Conservation (phyloP, 495 filamentous ascomycete genomes). For the Xylaria bambusicola region DNA sequence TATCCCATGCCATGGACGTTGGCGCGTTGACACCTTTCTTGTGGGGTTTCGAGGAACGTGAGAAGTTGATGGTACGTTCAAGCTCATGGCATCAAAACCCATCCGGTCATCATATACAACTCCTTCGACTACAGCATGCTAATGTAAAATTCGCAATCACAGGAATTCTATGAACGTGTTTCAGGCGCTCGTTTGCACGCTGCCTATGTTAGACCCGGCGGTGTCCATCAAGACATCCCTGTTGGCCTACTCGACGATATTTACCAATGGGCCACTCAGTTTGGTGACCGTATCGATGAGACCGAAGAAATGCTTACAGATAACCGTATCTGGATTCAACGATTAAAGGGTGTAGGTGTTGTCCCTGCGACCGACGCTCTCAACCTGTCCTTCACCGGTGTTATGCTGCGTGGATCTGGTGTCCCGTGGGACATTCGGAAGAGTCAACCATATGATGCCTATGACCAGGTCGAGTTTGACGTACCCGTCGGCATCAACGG, state of each 20-base stretch:
- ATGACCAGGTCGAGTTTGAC: slow-evolving; percentile 96
- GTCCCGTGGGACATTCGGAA: slow-evolving; percentile 99
- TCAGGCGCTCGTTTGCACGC: slow-evolving; percentile 97
- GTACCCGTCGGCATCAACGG: slow-evolving; percentile 95
- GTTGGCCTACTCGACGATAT: slow-evolving; percentile 97
- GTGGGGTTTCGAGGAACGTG: slow-evolving; percentile 99
- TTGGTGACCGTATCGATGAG: slow-evolving; percentile 98
- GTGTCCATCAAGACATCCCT: slow-evolving; percentile 94
- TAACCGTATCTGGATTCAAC: slow-evolving; percentile 97
- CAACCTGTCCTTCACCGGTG: slow-evolving; percentile 93
- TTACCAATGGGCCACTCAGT: slow-evolving; percentile 99
- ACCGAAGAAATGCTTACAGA: slow-evolving; percentile 98
- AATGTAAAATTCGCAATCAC: slow-evolving; percentile 12
- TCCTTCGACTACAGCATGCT: neutral
- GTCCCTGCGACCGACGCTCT: slow-evolving; percentile 89
- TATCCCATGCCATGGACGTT: slow-evolving; percentile 99
- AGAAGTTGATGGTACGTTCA: slow-evolving; percentile 93
- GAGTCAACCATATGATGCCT: slow-evolving; percentile 93
- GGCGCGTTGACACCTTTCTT: slow-evolving; percentile 97
- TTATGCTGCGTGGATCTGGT: slow-evolving; percentile 96
- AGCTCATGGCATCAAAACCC: neutral
- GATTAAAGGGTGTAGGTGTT: slow-evolving; percentile 89
- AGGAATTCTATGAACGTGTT: slow-evolving; percentile 99
- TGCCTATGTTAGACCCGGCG: slow-evolving; percentile 96
- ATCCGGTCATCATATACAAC: neutral